Evolutionary conservation across 768 basidiomycete species (phyloP).

Genomic region (Suillus bovinus): DNA sequence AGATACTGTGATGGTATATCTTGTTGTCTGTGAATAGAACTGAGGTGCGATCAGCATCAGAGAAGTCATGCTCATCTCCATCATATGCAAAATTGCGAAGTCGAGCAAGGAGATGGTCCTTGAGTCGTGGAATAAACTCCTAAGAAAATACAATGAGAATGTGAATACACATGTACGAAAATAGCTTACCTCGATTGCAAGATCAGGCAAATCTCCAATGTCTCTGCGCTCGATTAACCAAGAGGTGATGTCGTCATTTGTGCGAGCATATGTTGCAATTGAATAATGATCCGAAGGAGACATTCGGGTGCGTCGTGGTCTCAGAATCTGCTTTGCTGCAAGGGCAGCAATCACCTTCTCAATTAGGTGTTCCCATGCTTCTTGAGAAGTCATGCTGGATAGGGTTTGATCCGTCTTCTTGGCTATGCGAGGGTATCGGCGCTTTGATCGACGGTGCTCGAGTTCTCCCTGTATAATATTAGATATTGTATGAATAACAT

Average conservation of each 20-base stretch:
- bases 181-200: constrained; percentile 18
- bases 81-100: constrained; percentile 6
- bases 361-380: constrained; percentile 18
- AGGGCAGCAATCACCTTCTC: constrained; percentile 15
- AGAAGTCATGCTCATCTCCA: constrained; percentile 21
- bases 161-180: not conserved
- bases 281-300: constrained; percentile 14
- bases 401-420: constrained; percentile 28
- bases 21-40: constrained; percentile 22
- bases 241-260: constrained; percentile 15
- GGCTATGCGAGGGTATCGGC: constrained; percentile 34
- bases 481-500: not conserved
- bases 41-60: constrained; percentile 20
- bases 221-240: constrained; percentile 11
- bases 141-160: constrained; percentile 10
- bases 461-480: constrained; percentile 35
- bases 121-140: constrained; percentile 29
- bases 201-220: constrained; percentile 17
- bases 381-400: constrained; percentile 21
- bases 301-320: not conserved
- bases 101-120: constrained; percentile 13
- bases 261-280: constrained; percentile 18
- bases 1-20: constrained; percentile 29
- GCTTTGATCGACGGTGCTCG: constrained; percentile 37
- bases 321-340: not conserved